Percentiles rank a stretch among this genome's conserved stretches.
Evolutionary conservation across 108 stramenopile genomes (phyloP).

Genomic region (Pseudonitzschia multiseries): DNA sequence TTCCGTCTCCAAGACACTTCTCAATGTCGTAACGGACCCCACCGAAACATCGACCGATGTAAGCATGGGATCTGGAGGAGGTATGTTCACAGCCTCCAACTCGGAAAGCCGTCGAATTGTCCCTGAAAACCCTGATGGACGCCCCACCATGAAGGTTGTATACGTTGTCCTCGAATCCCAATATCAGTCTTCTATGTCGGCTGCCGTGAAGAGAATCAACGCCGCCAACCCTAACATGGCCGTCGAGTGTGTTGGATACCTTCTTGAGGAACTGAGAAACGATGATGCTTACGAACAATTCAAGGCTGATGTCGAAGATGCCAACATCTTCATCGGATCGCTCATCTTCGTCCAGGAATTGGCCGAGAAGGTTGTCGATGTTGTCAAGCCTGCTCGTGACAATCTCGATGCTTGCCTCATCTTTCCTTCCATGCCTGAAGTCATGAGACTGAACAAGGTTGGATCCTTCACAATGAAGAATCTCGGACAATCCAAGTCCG

Average conservation of each 20-base stretch:
- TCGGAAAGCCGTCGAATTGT: constrained; percentile 88
- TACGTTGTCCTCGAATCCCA: constrained; percentile 97
- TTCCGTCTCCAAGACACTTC: constrained; percentile 31
- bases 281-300: constrained; percentile 87
- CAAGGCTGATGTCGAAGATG: constrained; percentile 88
- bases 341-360: constrained; percentile 97
- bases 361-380: constrained; percentile 93
- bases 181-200: constrained; percentile 95
- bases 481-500: constrained; percentile 93
- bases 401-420: constrained; percentile 90
- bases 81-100: constrained; percentile 88
- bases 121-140: constrained; percentile 74
- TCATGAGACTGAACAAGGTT: constrained; percentile 97
- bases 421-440: constrained; percentile 97
- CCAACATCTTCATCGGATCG: constrained; percentile 95
- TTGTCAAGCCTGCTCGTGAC: constrained; percentile 85
- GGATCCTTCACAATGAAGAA: constrained; percentile 96
- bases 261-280: constrained; percentile 93
- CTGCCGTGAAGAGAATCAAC: constrained; percentile 94
- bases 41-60: constrained; percentile 35
- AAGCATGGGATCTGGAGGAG: constrained; percentile 43
- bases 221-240: constrained; percentile 92
- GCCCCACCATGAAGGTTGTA: constrained; percentile 89
- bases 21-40: constrained; percentile 73
- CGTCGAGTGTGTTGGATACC: constrained; percentile 95